These are phyloP conservation scores for Phytophthora sojae DNA, from an alignment of 352 stramenopile genomes.

Conservation along the genomic window DNA sequence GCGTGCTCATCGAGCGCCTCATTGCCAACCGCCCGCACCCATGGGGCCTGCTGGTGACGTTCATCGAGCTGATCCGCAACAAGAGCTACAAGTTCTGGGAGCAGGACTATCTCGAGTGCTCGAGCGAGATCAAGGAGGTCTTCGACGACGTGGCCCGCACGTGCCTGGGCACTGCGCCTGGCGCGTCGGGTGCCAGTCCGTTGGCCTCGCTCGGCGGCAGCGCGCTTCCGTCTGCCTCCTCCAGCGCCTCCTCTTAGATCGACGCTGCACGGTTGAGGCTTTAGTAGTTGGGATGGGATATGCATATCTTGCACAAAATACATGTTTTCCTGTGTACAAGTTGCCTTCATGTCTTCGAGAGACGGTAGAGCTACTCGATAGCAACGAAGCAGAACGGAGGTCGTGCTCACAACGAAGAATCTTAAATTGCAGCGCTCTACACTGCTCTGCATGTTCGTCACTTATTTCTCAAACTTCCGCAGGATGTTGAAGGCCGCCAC, in stretches of 20 bases:
- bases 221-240: constrained; percentile 20
- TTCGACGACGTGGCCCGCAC: constrained; percentile 98
- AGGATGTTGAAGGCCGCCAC: constrained; percentile 89
- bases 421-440: constrained; percentile 13
- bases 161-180: constrained; percentile 83
- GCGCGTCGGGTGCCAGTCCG: constrained; percentile 39
- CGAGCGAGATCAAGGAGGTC: constrained; percentile 98
- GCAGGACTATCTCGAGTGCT: constrained; percentile 98
- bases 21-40: constrained; percentile 99
- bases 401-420: background rate
- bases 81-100: constrained; percentile 99
- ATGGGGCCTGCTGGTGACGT: constrained; percentile 98
- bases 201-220: constrained; percentile 39
- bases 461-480: constrained; percentile 81
- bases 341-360: background rate
- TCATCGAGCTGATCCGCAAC: constrained; percentile 99
- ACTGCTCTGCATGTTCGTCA: background rate
- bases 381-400: background rate
- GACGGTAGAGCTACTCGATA: background rate
- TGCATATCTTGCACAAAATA: constrained; percentile 6
- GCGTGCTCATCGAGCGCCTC: constrained; percentile 98
- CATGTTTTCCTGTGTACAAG: background rate
- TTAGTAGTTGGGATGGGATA: background rate
- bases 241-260: constrained; percentile 32
- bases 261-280: background rate